Conservation (phyloP, 2,329 filamentous ascomycete genomes). For the Pseudocercospora pini-densiflorae region DNA sequence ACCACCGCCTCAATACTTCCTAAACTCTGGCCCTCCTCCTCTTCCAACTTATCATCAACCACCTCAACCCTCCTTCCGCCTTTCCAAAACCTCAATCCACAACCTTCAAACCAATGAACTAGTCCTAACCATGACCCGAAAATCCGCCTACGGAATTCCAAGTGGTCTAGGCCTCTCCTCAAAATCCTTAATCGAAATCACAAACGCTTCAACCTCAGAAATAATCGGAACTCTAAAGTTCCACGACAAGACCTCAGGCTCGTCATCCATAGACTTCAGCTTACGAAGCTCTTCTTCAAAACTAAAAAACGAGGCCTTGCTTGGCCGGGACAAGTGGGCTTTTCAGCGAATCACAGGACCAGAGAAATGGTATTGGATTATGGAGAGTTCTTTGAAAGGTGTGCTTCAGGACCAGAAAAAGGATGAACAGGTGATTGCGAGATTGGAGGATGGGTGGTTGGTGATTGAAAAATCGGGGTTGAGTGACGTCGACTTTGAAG, state of each 20-base stretch:
- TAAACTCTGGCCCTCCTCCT: no score
- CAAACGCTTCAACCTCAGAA: not conserved
- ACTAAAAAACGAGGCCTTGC: not conserved
- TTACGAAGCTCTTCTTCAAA: not conserved
- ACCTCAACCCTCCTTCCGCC: not conserved
- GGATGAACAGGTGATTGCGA: not conserved
- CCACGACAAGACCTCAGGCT: not conserved
- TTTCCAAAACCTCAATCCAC: slow-evolving; percentile 1
- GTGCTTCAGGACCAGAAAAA: not conserved
- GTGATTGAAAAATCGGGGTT: not conserved
- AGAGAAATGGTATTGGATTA: not conserved
- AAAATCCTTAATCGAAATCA: not conserved
- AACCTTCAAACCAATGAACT: not conserved
- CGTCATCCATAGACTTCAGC: not conserved
- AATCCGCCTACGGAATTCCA: not conserved
- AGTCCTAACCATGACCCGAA: not conserved
- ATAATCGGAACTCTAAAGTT: not conserved
- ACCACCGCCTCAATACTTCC: no score
- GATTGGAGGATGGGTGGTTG: not conserved
- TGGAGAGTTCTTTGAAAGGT: not conserved
- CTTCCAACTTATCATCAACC: not conserved
- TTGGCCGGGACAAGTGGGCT: not conserved
- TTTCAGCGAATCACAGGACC: not conserved
- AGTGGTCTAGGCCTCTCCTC: not conserved
- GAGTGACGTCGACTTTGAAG: not conserved